A percentile compares a stretch with the other conserved stretches of the same genome.
Conservation (phyloP, 352 stramenopile genomes). For the Peronosclerospora sorghi region DNA sequence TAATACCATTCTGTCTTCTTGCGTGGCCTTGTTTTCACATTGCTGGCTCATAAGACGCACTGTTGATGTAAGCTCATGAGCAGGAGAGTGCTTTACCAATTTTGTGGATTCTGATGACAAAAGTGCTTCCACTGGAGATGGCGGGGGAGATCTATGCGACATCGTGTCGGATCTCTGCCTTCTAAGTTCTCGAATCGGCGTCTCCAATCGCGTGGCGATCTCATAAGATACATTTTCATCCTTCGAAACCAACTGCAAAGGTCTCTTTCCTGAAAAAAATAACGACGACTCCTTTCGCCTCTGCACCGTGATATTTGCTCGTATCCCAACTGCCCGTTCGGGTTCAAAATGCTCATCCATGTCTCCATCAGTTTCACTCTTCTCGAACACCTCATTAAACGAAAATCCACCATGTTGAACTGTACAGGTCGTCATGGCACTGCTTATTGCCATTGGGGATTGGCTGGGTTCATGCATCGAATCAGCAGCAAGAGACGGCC, state of each 20-base stretch:
- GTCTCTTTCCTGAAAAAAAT: conserved; percentile 11
- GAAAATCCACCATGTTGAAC: conserved; percentile 8
- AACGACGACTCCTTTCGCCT: conserved; percentile 10
- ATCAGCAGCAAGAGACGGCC: neutral
- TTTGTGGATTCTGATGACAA: neutral
- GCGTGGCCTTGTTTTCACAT: too few relatives aligned
- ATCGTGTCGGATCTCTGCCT: conserved; percentile 4
- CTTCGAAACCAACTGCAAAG: conserved; percentile 11
- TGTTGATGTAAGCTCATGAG: neutral
- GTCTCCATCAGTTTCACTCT: neutral
- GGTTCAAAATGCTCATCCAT: neutral
- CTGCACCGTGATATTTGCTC: neutral
- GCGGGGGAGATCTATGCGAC: too few relatives aligned
- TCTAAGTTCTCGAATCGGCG: conserved; percentile 14
- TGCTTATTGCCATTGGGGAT: conserved; percentile 7
- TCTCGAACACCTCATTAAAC: conserved; percentile 6
- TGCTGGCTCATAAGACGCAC: neutral
- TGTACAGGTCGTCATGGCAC: conserved; percentile 8
- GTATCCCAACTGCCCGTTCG: neutral
- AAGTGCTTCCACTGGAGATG: neutral
- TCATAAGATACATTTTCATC: conserved; percentile 10
- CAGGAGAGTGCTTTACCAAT: neutral
- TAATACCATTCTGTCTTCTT: too few relatives aligned
- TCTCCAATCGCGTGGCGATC: conserved; percentile 8
- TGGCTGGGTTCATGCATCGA: conserved; percentile 3